Percentiles rank a stretch among this genome's conserved stretches.
Evolutionary conservation across 2,329 filamentous ascomycete species (phyloP).

Genomic region (Diaporthe capsici): DNA sequence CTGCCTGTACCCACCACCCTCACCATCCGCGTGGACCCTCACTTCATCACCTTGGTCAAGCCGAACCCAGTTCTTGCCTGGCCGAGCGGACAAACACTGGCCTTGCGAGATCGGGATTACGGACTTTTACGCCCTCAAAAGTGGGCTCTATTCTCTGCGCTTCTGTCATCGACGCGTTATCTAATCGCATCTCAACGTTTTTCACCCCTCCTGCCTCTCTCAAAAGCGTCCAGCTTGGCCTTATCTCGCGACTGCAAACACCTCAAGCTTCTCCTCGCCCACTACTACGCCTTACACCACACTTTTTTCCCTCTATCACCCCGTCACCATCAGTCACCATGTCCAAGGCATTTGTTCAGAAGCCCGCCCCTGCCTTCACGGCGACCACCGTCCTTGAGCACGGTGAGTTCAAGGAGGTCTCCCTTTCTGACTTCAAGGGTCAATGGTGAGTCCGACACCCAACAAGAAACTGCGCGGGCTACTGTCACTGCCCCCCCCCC

Average conservation of each 20-base stretch:
- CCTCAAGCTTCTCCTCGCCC: background rate
- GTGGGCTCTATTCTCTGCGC: slow-evolving; percentile 31
- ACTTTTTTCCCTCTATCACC: background rate
- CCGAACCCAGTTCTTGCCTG: background rate
- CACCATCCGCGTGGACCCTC: slow-evolving; percentile 4
- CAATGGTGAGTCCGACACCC: slow-evolving; percentile 57
- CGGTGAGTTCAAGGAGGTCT: slow-evolving; percentile 63
- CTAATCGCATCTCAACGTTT: slow-evolving; percentile 36
- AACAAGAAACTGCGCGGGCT: background rate
- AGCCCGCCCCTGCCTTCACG: slow-evolving; percentile 63
- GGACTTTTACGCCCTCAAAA: slow-evolving; percentile 23
- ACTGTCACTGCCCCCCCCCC: background rate
- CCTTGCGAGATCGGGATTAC: slow-evolving; percentile 30
- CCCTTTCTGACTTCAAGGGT: slow-evolving; percentile 60
- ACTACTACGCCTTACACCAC: background rate
- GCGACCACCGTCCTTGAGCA: slow-evolving; percentile 64
- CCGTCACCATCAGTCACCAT: slow-evolving; percentile 48
- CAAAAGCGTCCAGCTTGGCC: slow-evolving; percentile 31
- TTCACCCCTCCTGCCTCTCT: slow-evolving; percentile 29
- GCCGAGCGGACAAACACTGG: background rate
- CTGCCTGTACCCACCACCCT: slow-evolving; percentile 18
- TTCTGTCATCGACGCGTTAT: slow-evolving; percentile 33
- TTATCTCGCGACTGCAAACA: slow-evolving; percentile 24
- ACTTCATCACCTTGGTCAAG: background rate
- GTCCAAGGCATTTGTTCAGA: slow-evolving; percentile 62